Percentiles rank a stretch among this genome's conserved stretches.
Conservation (phyloP, 2,329 filamentous ascomycete species). For the Diaporthe velutina region DNA sequence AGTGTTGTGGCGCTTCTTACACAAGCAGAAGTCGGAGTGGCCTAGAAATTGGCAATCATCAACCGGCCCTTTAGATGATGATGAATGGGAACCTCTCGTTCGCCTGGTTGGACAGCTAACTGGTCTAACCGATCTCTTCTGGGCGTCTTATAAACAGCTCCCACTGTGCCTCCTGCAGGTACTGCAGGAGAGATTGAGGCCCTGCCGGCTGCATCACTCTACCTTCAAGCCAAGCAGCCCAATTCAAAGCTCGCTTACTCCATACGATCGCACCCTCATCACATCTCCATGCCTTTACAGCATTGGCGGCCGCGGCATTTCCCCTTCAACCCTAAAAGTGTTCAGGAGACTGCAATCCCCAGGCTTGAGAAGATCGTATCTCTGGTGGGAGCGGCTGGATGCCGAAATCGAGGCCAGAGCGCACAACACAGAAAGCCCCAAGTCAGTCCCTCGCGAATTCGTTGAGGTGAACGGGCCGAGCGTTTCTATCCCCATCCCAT, state of each 20-base stretch:
- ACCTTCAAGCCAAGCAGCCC: slow-evolving; percentile 9
- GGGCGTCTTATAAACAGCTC: slow-evolving; percentile 13
- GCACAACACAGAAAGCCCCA: not conserved
- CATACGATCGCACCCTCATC: slow-evolving; percentile 14
- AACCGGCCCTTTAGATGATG: not conserved
- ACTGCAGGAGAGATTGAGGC: slow-evolving; percentile 20
- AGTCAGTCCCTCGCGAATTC: not conserved
- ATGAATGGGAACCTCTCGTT: slow-evolving; percentile 29
- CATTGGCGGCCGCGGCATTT: not conserved
- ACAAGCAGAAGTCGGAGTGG: not conserved
- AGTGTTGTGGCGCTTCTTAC: not conserved
- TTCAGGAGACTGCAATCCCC: not conserved
- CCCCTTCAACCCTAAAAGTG: not conserved
- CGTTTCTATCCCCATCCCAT: not conserved
- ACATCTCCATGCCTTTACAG: slow-evolving; percentile 37
- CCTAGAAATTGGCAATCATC: not conserved
- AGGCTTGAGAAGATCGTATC: not conserved
- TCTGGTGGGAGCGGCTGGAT: not conserved
- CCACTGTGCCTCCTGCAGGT: slow-evolving; percentile 30
- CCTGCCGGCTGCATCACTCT: slow-evolving; percentile 35
- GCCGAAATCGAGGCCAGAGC: no score
- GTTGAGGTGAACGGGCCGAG: not conserved
- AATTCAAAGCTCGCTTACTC: not conserved
- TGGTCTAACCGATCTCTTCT: slow-evolving; percentile 33
- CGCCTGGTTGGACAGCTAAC: slow-evolving; percentile 4